phyloP scores from a whole-genome alignment of 1,139 yeast genomes.

The Arxiozyma bovina region DNA sequence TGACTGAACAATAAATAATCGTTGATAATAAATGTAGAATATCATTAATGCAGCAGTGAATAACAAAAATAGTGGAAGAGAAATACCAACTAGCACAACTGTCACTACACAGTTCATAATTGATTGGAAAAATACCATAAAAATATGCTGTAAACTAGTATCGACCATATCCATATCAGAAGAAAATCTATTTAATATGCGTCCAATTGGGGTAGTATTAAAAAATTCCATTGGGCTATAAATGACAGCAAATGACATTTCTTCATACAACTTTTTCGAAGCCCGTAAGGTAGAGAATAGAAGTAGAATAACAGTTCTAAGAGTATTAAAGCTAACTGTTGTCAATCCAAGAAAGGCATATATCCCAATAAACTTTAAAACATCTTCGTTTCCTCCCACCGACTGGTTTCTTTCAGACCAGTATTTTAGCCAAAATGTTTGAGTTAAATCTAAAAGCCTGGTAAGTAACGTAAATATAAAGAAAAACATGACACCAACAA shows the following conservation, averaged over 20 bases:
- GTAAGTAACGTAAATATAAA: constrained; percentile 36
- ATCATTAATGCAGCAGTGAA: constrained; percentile 37
- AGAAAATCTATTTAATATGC: constrained; percentile 61
- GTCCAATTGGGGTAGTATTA: constrained; percentile 75
- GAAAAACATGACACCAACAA: constrained; percentile 42
- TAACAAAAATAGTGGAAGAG: constrained; percentile 44
- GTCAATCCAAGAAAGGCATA: constrained; percentile 53
- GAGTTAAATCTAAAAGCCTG: constrained; percentile 41
- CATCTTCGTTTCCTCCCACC: constrained; percentile 41
- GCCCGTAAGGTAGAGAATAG: constrained; percentile 57
- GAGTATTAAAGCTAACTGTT: constrained; percentile 39
- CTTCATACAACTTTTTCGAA: constrained; percentile 50
- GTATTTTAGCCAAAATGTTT: constrained; percentile 50
- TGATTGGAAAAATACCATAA: constrained; percentile 39
- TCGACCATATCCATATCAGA: constrained; percentile 63
- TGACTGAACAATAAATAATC: constrained; percentile 44
- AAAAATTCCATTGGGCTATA: constrained; percentile 70
- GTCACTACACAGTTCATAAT: constrained; percentile 41
- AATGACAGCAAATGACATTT: constrained; percentile 54
- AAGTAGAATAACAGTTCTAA: constrained; percentile 50
- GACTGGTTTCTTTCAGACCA: constrained; percentile 49
- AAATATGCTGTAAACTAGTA: constrained; percentile 40
- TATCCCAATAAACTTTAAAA: constrained; percentile 46
- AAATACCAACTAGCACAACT: constrained; percentile 41
- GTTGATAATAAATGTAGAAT: constrained; percentile 46